phyloP scores from a whole-genome alignment of 768 basidiomycete species.

The Gymnopilus dilepis region DNA sequence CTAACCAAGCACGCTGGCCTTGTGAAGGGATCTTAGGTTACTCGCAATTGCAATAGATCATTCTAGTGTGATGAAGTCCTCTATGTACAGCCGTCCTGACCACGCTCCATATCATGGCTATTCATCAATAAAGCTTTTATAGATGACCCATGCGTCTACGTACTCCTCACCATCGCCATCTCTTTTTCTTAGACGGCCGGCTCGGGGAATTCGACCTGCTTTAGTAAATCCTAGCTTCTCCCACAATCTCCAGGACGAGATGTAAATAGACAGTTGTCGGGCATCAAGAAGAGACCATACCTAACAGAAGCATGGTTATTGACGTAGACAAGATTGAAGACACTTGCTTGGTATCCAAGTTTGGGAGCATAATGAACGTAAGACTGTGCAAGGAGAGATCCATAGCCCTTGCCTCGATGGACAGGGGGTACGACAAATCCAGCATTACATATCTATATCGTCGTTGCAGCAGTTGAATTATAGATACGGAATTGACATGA shows the following conservation, averaged over 20 bases:
- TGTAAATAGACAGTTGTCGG: not conserved
- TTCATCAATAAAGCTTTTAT: constrained; percentile 69
- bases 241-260: constrained; percentile 65
- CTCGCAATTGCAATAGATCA: too few species aligned
- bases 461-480: not conserved
- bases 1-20: not conserved
- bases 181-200: constrained; percentile 69
- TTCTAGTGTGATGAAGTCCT: too few species aligned
- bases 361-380: constrained; percentile 82
- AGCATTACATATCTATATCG: constrained; percentile 78
- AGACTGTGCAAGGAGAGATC: constrained; percentile 72
- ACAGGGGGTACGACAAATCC: constrained; percentile 80
- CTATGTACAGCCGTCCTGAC: not conserved
- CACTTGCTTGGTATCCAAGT: constrained; percentile 76
- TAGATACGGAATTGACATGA: constrained; percentile 14
- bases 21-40: too few species aligned
- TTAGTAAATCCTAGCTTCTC: constrained; percentile 81
- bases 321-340: constrained; percentile 92
- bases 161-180: constrained; percentile 85
- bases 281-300: constrained; percentile 40
- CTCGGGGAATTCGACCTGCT: constrained; percentile 76
- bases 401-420: constrained; percentile 71
- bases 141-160: constrained; percentile 86
- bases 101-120: not conserved
- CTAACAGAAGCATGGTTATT: constrained; percentile 79